These are phyloP conservation scores for Mycena polygramma DNA, from an alignment of 768 basidiomycete genomes.

Conservation along the genomic window DNA sequence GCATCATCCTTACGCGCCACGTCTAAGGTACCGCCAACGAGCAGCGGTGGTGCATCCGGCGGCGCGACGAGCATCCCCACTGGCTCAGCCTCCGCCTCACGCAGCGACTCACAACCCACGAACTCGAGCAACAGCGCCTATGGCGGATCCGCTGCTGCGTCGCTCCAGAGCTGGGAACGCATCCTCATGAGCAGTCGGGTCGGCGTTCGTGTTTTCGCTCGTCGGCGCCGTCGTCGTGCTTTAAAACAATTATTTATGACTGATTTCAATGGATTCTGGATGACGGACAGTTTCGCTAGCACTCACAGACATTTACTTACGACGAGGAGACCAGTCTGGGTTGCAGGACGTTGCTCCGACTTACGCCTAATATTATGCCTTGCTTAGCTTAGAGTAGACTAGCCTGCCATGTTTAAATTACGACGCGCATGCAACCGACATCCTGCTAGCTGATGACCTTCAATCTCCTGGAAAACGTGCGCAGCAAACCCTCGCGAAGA, in stretches of 20 bases:
- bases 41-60: neutral
- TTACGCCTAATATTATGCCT: neutral
- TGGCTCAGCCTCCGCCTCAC: neutral
- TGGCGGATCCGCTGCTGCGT: neutral
- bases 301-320: no score
- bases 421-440: neutral
- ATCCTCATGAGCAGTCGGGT: constrained; percentile 43
- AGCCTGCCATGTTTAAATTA: neutral
- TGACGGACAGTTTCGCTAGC: neutral
- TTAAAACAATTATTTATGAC: neutral
- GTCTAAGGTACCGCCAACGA: constrained; percentile 5
- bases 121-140: constrained; percentile 8
- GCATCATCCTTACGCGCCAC: no score
- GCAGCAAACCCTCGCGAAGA: no score
- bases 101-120: constrained; percentile 27
- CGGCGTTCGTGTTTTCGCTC: constrained; percentile 42
- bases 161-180: constrained; percentile 43
- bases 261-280: no score
- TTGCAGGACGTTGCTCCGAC: neutral
- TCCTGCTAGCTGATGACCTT: no score
- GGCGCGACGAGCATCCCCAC: neutral
- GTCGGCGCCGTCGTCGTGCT: constrained; percentile 43
- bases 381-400: neutral
- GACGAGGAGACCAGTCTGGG: neutral
- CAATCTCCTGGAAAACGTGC: no score